phyloP scores from a whole-genome alignment of 192 early-diverging fungal genomes.

The Coemansia sp. region DNA sequence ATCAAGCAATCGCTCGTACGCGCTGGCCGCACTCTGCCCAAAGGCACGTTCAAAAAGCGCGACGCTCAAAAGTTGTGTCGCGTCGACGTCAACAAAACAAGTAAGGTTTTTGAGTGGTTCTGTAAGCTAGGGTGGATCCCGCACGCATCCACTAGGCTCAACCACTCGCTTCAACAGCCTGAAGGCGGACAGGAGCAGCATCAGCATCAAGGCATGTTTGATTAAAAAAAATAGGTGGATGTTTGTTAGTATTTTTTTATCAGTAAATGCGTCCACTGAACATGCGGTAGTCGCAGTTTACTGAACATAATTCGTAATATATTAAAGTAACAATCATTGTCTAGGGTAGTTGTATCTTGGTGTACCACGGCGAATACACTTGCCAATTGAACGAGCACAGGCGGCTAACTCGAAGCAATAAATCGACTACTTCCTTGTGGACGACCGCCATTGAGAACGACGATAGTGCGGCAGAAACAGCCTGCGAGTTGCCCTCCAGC shows the following conservation, averaged over 20 bases:
- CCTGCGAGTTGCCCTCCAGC: constrained; percentile 5
- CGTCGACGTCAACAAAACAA: constrained; percentile 91
- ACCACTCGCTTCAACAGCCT: background rate
- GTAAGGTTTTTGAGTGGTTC: constrained; percentile 87
- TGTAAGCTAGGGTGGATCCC: constrained; percentile 83
- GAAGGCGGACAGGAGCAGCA: background rate
- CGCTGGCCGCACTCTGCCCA: constrained; percentile 37
- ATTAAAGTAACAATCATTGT: background rate
- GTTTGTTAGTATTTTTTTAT: background rate
- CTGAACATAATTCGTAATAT: background rate
- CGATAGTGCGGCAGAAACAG: constrained; percentile 14
- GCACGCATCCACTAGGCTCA: constrained; percentile 12
- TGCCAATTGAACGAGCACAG: constrained; percentile 50
- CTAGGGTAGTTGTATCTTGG: constrained; percentile 15
- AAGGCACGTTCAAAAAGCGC: constrained; percentile 64
- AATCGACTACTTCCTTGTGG: constrained; percentile 9
- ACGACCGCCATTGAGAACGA: constrained; percentile 17
- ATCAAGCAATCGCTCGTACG: constrained; percentile 51
- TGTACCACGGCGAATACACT: constrained; percentile 40
- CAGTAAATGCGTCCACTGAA: background rate
- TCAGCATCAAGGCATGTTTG: background rate
- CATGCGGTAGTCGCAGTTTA: background rate
- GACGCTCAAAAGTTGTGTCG: constrained; percentile 89
- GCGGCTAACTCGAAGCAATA: constrained; percentile 24
- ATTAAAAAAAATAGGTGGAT: background rate